Percentiles rank a stretch among this genome's conserved stretches.
Evolutionary conservation across 1,284 basidiomycete genomes (phyloP).

Genomic region (Hortiboletus rubellus): DNA sequence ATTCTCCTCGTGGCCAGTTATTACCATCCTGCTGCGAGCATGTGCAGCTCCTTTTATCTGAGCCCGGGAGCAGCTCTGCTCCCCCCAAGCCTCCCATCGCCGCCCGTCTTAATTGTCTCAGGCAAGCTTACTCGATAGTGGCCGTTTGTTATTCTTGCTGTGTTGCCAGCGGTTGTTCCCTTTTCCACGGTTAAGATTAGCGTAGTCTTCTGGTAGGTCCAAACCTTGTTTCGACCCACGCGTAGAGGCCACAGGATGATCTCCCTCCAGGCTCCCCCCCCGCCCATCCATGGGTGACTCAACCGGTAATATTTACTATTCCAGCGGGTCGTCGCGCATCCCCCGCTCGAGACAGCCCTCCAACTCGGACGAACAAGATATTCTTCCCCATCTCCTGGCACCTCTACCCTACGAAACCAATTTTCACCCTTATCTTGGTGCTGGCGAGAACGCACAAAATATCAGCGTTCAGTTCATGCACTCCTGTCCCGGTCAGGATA

Average conservation of each 20-base stretch:
- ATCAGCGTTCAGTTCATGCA: conserved; percentile 36
- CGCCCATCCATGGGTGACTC: conserved; percentile 25
- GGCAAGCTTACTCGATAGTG: conserved; percentile 2
- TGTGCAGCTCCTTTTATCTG: conserved; percentile 33
- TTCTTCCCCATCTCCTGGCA: conserved; percentile 20
- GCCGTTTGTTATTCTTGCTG: conserved; percentile 11
- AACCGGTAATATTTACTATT: conserved; percentile 15
- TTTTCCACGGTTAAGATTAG: conserved; percentile 36
- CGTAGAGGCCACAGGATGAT: conserved; percentile 27
- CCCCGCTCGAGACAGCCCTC: conserved; percentile 15
- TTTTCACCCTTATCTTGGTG: conserved; percentile 21
- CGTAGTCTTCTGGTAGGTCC: conserved; percentile 26
- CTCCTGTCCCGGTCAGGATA: conserved; percentile 25
- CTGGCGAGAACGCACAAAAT: conserved; percentile 24
- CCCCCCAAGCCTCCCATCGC: conserved; percentile 8
- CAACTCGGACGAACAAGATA: conserved; percentile 16
- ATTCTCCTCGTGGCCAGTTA: conserved; percentile 30
- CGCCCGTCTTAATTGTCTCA: neutral
- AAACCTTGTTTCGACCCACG: conserved; percentile 8
- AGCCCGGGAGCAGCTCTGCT: conserved; percentile 6
- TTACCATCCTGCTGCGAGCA: conserved; percentile 25
- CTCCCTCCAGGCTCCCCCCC: conserved; percentile 8
- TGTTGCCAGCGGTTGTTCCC: conserved; percentile 12
- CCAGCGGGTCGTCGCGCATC: conserved; percentile 12
- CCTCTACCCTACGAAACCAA: conserved; percentile 18